phyloP scores from a whole-genome alignment of 176 grass and related monocot genomes.

The Raddia distichophylla region DNA sequence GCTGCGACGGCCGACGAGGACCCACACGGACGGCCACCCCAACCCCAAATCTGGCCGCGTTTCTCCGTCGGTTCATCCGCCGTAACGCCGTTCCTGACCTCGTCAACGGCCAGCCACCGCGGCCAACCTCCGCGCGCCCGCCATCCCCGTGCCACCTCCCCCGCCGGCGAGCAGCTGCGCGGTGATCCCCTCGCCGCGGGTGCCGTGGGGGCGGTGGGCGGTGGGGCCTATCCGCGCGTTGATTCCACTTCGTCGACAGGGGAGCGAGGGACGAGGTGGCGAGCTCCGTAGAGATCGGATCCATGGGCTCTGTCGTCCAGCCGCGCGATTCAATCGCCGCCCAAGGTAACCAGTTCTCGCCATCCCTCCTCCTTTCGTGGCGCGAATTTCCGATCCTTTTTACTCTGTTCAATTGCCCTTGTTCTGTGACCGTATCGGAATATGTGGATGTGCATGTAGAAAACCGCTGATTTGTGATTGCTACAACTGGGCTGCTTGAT shows the following conservation, averaged over 20 bases:
- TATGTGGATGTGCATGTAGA: not conserved
- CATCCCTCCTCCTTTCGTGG: not conserved
- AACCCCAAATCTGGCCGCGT: constrained; percentile 6
- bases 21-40: not conserved
- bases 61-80: constrained; percentile 1
- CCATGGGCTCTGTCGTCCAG: constrained; percentile 51
- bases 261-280: constrained; percentile 27
- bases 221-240: not conserved
- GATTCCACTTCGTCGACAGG: not conserved
- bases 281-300: constrained; percentile 48
- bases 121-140: not conserved
- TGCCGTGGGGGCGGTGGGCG: not conserved
- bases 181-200: not conserved
- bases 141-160: not conserved
- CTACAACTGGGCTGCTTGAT: not conserved
- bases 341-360: constrained; percentile 25
- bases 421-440: not conserved
- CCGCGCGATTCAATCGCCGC: constrained; percentile 8
- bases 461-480: not conserved
- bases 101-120: not conserved
- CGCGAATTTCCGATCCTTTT: not conserved
- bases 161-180: constrained; percentile 7
- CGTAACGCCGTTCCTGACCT: not conserved
- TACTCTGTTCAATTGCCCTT: not conserved
- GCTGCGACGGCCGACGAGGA: not conserved